These are phyloP conservation scores for Amanita polypyramis DNA, from an alignment of 768 basidiomycete genomes.

Conservation along the genomic window DNA sequence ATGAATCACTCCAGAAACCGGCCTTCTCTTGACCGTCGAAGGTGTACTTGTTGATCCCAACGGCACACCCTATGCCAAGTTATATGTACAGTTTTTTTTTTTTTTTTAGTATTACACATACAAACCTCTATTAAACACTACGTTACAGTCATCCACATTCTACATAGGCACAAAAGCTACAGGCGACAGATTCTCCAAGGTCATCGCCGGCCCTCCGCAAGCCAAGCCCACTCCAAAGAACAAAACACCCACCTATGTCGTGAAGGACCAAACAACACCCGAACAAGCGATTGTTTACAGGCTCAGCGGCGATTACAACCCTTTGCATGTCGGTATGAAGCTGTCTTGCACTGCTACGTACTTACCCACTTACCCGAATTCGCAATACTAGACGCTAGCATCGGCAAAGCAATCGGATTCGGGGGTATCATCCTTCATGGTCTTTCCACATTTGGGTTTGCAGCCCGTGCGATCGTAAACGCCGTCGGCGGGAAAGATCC, in stretches of 20 bases:
- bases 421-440: constrained; percentile 84
- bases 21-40: constrained; percentile 63
- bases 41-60: constrained; percentile 50
- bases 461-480: constrained; percentile 63
- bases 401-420: constrained; percentile 68
- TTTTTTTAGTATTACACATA: not conserved
- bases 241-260: constrained; percentile 48
- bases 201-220: constrained; percentile 48
- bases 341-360: not conserved
- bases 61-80: constrained; percentile 48
- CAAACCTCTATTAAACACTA: not conserved
- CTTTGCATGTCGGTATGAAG: constrained; percentile 56
- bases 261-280: constrained; percentile 49
- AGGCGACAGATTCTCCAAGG: constrained; percentile 51
- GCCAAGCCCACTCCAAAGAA: constrained; percentile 52
- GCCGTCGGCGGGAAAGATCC: constrained; percentile 52
- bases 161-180: constrained; percentile 58
- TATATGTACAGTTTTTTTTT: constrained; percentile 35
- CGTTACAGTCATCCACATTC: constrained; percentile 48
- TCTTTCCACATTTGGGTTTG: constrained; percentile 73
- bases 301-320: constrained; percentile 72
- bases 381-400: constrained; percentile 45
- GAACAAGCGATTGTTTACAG: constrained; percentile 67
- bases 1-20: constrained; percentile 41
- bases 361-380: not conserved